A percentile compares a stretch with the other conserved stretches of the same genome.
These are phyloP conservation scores for Penicillium sp. DNA, from an alignment of 2,329 filamentous ascomycete genomes.

Conservation along the genomic window DNA sequence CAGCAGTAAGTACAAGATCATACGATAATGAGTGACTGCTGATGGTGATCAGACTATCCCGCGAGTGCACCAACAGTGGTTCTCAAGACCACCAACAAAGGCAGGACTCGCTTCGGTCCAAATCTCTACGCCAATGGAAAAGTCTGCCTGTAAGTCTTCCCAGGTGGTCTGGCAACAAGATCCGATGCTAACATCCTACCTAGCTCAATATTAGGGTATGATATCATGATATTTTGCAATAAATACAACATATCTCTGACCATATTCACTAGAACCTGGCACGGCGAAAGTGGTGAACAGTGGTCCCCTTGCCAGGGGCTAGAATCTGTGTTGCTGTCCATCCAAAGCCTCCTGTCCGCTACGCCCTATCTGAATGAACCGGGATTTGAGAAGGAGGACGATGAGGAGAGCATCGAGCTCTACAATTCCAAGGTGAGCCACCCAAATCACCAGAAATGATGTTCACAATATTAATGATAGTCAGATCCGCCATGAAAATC, in stretches of 20 bases:
- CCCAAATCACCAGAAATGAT: not conserved
- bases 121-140: constrained; percentile 92
- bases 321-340: constrained; percentile 89
- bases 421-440: constrained; percentile 70
- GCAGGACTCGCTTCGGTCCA: constrained; percentile 85
- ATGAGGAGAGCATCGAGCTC: constrained; percentile 66
- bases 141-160: constrained; percentile 70
- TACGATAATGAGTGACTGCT: not conserved
- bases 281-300: constrained; percentile 80
- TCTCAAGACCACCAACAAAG: constrained; percentile 80
- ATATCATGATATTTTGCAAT: constrained; percentile 10
- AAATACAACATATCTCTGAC: constrained; percentile 3
- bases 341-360: constrained; percentile 89
- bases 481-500: constrained; percentile 82
- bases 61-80: constrained; percentile 56
- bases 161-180: not conserved
- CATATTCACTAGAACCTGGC: constrained; percentile 70
- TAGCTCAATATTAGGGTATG: constrained; percentile 79
- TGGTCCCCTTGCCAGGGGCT: constrained; percentile 96
- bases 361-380: constrained; percentile 97
- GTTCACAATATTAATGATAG: not conserved
- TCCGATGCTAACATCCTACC: constrained; percentile 14
- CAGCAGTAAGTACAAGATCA: constrained; percentile 51
- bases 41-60: constrained; percentile 67
- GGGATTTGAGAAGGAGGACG: constrained; percentile 66